These are phyloP conservation scores for Arthrobotrys pseudoclavata DNA, from an alignment of 2,329 filamentous ascomycete species.

Conservation along the genomic window DNA sequence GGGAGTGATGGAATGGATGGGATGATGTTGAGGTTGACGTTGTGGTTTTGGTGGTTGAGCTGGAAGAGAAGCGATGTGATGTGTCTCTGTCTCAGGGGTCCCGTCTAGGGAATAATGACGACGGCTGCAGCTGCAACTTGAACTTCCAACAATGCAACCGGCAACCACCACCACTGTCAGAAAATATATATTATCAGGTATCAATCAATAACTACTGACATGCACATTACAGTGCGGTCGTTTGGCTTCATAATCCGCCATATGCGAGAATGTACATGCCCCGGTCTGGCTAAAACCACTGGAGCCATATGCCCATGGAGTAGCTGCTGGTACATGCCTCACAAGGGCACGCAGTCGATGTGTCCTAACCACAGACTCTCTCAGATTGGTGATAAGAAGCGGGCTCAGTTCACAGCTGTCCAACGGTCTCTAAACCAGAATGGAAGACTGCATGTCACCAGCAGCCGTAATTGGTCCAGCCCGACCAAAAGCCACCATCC, in stretches of 20 bases:
- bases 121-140: constrained; percentile 31
- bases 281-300: not conserved
- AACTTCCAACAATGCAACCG: constrained; percentile 25
- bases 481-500: constrained; percentile 43
- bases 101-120: constrained; percentile 41
- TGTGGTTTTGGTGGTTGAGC: constrained; percentile 31
- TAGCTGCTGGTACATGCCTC: constrained; percentile 11
- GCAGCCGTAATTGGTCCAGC: constrained; percentile 40
- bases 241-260: constrained; percentile 4
- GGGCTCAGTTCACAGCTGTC: constrained; percentile 34
- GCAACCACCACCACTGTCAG: constrained; percentile 3
- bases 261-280: not conserved
- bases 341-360: constrained; percentile 36
- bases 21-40: constrained; percentile 59
- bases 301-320: not conserved
- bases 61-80: constrained; percentile 59
- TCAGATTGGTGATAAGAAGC: constrained; percentile 57
- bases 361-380: constrained; percentile 33
- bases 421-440: constrained; percentile 48
- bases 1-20: constrained; percentile 19
- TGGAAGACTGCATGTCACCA: constrained; percentile 35
- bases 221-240: not conserved
- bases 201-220: not conserved
- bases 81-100: constrained; percentile 58
- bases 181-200: not conserved